Conservation (phyloP, 768 basidiomycete species). For the Collybiopsis luxurians region DNA sequence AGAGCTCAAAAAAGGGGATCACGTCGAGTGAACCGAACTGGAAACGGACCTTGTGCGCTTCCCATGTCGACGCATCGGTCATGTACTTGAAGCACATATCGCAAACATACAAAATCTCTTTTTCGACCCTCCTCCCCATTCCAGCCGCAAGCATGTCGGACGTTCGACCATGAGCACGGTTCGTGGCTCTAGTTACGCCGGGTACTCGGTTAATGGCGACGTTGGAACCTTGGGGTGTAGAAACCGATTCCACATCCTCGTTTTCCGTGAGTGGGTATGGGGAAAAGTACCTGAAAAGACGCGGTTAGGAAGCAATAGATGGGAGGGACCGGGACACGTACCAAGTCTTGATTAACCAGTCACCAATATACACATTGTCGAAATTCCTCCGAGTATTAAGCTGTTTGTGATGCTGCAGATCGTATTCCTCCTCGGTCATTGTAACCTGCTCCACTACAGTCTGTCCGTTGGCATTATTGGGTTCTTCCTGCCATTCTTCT, state of each 20-base stretch:
- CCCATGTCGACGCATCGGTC: slow-evolving; percentile 70
- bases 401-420: slow-evolving; percentile 64
- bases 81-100: slow-evolving; percentile 98
- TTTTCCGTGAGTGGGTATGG: slow-evolving; percentile 80
- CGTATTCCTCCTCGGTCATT: slow-evolving; percentile 70
- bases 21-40: too few species aligned
- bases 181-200: slow-evolving; percentile 46
- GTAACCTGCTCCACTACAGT: slow-evolving; percentile 25
- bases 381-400: slow-evolving; percentile 77
- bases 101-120: slow-evolving; percentile 74
- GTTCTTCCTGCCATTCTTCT: slow-evolving; percentile 10
- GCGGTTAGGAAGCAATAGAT: not conserved
- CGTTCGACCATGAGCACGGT: slow-evolving; percentile 68
- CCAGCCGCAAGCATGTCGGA: slow-evolving; percentile 71
- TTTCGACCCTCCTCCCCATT: slow-evolving; percentile 42
- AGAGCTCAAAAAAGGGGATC: not conserved
- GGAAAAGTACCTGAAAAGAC: slow-evolving; percentile 76
- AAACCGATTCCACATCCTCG: slow-evolving; percentile 49
- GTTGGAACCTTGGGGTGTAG: slow-evolving; percentile 6
- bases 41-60: slow-evolving; percentile 57
- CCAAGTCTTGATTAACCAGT: slow-evolving; percentile 90
- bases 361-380: slow-evolving; percentile 81
- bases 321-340: slow-evolving; percentile 32
- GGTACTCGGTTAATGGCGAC: slow-evolving; percentile 38
- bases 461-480: slow-evolving; percentile 7